phyloP scores from a whole-genome alignment of 192 early-diverging fungal genomes.

The Lunasporangiospora selenospora region DNA sequence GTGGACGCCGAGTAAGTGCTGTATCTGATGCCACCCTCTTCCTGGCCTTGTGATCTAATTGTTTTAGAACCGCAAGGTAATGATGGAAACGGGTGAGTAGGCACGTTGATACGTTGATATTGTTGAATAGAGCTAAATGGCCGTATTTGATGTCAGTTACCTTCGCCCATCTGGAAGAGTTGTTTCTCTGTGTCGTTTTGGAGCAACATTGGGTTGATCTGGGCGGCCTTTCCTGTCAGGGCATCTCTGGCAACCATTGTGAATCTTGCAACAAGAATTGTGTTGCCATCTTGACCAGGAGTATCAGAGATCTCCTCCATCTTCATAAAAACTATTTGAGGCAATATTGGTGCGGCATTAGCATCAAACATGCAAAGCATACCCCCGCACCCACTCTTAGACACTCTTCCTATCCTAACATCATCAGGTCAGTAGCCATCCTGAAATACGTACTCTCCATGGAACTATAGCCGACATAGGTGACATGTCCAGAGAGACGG shows the following conservation, averaged over 20 bases:
- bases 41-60: conserved; percentile 60
- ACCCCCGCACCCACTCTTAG: too few relatives aligned
- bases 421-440: neutral
- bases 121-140: neutral
- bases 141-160: conserved; percentile 14
- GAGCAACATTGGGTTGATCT: conserved; percentile 76
- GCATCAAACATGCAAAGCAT: neutral
- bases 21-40: conserved; percentile 50
- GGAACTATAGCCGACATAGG: conserved; percentile 84
- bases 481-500: conserved; percentile 82
- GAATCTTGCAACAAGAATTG: conserved; percentile 81
- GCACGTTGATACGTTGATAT: too few relatives aligned
- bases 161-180: conserved; percentile 73
- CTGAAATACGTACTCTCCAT: conserved; percentile 70
- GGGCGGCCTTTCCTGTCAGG: conserved; percentile 67
- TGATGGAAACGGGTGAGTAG: too few relatives aligned
- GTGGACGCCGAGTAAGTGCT: conserved; percentile 72
- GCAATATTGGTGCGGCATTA: neutral
- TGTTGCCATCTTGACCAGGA: conserved; percentile 30
- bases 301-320: conserved; percentile 60
- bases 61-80: too few relatives aligned
- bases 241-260: conserved; percentile 89
- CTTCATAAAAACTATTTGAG: conserved; percentile 64
- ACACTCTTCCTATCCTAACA: too few relatives aligned
- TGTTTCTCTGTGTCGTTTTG: conserved; percentile 77